These are phyloP conservation scores for Trapa bicornis DNA, from an alignment of 345 rosid species.

Conservation along the genomic window DNA sequence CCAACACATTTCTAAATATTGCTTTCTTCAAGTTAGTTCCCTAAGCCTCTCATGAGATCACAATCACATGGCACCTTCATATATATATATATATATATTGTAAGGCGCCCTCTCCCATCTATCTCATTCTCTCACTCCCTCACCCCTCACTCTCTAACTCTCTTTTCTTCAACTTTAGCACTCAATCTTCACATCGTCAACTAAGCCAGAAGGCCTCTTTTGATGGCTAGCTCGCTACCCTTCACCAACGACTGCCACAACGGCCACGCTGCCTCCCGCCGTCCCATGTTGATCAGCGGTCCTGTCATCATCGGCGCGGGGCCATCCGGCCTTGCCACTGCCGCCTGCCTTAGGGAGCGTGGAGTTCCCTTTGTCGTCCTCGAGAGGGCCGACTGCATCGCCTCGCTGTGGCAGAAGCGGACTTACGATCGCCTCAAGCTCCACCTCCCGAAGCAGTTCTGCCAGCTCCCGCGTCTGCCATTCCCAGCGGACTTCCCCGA, in stretches of 20 bases:
- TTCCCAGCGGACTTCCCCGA: constrained; percentile 32
- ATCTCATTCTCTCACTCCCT: neutral
- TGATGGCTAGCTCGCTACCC: constrained; percentile 11
- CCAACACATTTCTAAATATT: too few species aligned
- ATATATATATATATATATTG: too few species aligned
- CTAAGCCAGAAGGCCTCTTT: too few species aligned
- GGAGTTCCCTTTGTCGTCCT: constrained; percentile 38
- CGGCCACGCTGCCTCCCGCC: constrained; percentile 9
- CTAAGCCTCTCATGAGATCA: too few species aligned
- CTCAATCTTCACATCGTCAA: too few species aligned
- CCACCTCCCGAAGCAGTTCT: constrained; percentile 43
- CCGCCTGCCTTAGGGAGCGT: constrained; percentile 34
- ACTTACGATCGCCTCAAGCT: constrained; percentile 42
- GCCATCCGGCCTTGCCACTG: constrained; percentile 31
- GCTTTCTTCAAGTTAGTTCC: too few species aligned
- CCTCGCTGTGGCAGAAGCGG: constrained; percentile 38
- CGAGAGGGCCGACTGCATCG: constrained; percentile 34
- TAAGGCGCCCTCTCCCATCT: too few species aligned
- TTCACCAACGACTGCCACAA: neutral
- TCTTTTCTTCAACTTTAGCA: too few species aligned
- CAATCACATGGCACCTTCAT: too few species aligned
- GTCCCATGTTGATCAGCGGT: constrained; percentile 31
- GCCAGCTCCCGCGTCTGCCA: constrained; percentile 37
- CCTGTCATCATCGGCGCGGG: constrained; percentile 35
- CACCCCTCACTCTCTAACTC: neutral